Evolutionary conservation across 2,329 filamentous ascomycete genomes (phyloP).

Genomic region (Aspergillus transmontanensis): DNA sequence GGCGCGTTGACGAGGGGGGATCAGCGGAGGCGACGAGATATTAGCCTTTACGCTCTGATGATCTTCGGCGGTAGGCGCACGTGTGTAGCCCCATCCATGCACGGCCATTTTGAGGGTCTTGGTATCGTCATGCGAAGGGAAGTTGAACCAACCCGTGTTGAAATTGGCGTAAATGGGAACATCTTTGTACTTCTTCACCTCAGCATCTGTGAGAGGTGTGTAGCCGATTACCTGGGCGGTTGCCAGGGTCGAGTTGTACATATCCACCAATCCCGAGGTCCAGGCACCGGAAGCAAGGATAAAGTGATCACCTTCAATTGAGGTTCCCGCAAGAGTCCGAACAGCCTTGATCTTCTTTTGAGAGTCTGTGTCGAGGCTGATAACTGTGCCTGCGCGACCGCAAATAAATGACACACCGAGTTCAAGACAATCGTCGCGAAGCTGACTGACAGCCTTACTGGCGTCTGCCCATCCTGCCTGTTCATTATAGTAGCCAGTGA

Average conservation of each 20-base stretch:
- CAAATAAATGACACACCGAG: constrained; percentile 19
- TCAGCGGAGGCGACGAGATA: constrained; percentile 22
- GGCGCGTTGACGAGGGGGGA: constrained; percentile 15
- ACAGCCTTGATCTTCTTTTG: constrained; percentile 10
- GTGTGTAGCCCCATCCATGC: constrained; percentile 48
- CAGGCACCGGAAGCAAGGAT: constrained; percentile 29
- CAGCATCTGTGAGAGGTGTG: constrained; percentile 29
- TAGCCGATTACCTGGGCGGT: constrained; percentile 28
- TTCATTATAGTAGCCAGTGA: constrained; percentile 22
- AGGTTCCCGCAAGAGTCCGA: constrained; percentile 20
- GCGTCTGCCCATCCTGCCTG: constrained; percentile 29
- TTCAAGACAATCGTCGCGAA: constrained; percentile 21
- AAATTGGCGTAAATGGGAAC: constrained; percentile 38
- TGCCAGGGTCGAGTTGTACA: constrained; percentile 22
- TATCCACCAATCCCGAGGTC: constrained; percentile 21
- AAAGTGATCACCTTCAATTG: constrained; percentile 19
- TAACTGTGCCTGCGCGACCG: constrained; percentile 17
- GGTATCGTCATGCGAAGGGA: constrained; percentile 32
- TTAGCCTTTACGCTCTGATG: constrained; percentile 10
- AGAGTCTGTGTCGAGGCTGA: constrained; percentile 20
- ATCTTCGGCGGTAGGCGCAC: constrained; percentile 22
- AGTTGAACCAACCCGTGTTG: constrained; percentile 31
- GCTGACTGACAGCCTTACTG: constrained; percentile 18
- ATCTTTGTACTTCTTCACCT: constrained; percentile 35
- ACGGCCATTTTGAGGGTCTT: constrained; percentile 29